Evolutionary conservation across 2,329 filamentous ascomycete species (phyloP).

Genomic region (Teratosphaeria zuluensis): DNA sequence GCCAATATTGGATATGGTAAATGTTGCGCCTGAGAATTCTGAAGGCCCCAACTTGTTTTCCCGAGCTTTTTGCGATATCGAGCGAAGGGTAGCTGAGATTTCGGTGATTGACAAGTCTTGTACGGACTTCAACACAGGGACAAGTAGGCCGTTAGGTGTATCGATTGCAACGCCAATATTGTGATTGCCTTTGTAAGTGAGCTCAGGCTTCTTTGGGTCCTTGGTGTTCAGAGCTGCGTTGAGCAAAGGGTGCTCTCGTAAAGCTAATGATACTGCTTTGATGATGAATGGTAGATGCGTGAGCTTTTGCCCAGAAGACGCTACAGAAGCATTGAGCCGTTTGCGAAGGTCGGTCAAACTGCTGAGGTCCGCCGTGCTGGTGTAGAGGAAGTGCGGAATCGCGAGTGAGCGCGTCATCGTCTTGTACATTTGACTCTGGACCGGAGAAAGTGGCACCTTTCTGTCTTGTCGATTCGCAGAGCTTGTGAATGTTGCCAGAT

Average conservation of each 20-base stretch:
- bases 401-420: conserved; percentile 83
- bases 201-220: conserved; percentile 55
- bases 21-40: conserved; percentile 78
- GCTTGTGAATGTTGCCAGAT: conserved; percentile 14
- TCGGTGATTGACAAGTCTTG: conserved; percentile 64
- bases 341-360: conserved; percentile 61
- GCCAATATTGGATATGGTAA: conserved; percentile 94
- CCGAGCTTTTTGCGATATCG: conserved; percentile 63
- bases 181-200: conserved; percentile 74
- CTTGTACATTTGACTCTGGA: conserved; percentile 93
- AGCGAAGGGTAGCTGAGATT: conserved; percentile 65
- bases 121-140: conserved; percentile 85
- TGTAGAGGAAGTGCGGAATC: conserved; percentile 94
- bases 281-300: conserved; percentile 92
- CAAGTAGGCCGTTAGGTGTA: conserved; percentile 75
- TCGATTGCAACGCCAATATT: conserved; percentile 97
- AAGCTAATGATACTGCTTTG: conserved; percentile 82
- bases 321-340: conserved; percentile 56
- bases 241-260: conserved; percentile 73
- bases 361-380: conserved; percentile 78
- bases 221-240: conserved; percentile 71
- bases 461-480: conserved; percentile 49
- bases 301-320: conserved; percentile 49
- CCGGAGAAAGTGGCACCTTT: conserved; percentile 58
- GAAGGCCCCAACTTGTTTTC: conserved; percentile 63